These are phyloP conservation scores for Nectriaceae sp. DNA, from an alignment of 2,329 filamentous ascomycete genomes.

Conservation along the genomic window DNA sequence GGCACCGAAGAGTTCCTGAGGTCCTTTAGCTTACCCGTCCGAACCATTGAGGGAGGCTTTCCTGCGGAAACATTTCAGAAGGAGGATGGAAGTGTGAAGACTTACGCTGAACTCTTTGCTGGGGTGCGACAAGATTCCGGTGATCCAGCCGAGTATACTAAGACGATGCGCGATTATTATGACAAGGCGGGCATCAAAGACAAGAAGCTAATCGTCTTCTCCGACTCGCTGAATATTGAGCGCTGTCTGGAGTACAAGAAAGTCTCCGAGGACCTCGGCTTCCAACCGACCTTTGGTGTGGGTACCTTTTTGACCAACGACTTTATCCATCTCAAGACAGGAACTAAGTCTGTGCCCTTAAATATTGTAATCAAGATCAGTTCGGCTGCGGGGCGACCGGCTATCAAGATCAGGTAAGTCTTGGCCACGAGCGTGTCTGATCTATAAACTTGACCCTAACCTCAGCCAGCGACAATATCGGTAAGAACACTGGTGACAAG, in stretches of 20 bases:
- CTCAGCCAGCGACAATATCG: slow-evolving; percentile 66
- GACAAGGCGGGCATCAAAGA: slow-evolving; percentile 72
- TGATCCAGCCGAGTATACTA: slow-evolving; percentile 78
- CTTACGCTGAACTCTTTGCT: slow-evolving; percentile 79
- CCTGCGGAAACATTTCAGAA: slow-evolving; percentile 44
- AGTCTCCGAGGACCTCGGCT: slow-evolving; percentile 76
- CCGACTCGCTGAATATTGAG: slow-evolving; percentile 90
- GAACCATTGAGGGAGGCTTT: slow-evolving; percentile 44
- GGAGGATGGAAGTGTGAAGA: slow-evolving; percentile 48
- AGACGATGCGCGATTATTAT: slow-evolving; percentile 80
- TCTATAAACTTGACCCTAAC: slow-evolving; percentile 13
- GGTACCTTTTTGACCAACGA: slow-evolving; percentile 97
- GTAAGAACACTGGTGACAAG: slow-evolving; percentile 92
- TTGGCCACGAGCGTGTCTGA: too few species aligned
- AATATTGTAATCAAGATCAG: slow-evolving; percentile 99
- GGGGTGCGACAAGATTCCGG: slow-evolving; percentile 91
- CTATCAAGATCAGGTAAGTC: slow-evolving; percentile 78
- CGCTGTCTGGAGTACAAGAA: slow-evolving; percentile 88
- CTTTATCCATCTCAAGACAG: slow-evolving; percentile 71
- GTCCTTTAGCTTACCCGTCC: slow-evolving; percentile 72
- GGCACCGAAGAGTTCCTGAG: slow-evolving; percentile 87
- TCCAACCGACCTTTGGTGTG: slow-evolving; percentile 88
- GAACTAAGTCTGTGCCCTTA: slow-evolving; percentile 82
- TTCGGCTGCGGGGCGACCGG: slow-evolving; percentile 76
- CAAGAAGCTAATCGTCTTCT: slow-evolving; percentile 91